phyloP scores from a whole-genome alignment of 148 eudicot species.

The Suaeda aralocaspica region DNA sequence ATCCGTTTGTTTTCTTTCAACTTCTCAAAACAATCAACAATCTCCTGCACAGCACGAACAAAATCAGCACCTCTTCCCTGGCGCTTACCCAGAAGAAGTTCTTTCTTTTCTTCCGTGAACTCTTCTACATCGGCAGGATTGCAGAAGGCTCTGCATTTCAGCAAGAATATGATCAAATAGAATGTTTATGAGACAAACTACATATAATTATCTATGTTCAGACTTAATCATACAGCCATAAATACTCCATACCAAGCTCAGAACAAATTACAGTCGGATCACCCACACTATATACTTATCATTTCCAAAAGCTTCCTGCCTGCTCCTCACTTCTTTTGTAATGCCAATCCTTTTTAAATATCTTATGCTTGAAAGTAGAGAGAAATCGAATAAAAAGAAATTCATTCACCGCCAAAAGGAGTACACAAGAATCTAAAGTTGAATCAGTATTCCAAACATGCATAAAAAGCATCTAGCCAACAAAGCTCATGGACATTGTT shows the following conservation, averaged over 20 bases:
- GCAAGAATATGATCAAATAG: constrained; percentile 23
- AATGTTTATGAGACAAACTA: no score
- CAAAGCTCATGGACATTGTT: no score
- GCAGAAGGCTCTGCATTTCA: constrained; percentile 77
- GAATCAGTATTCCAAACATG: no score
- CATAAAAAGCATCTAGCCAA: no score
- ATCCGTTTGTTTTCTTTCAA: constrained; percentile 47
- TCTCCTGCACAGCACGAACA: constrained; percentile 89
- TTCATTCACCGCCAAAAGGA: no score
- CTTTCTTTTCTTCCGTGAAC: constrained; percentile 84
- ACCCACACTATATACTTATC: not conserved
- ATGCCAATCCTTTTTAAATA: not conserved
- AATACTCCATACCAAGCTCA: not conserved
- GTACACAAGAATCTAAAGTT: no score
- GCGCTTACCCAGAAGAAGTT: constrained; percentile 63
- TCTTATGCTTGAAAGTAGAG: no score
- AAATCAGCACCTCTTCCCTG: constrained; percentile 90
- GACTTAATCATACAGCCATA: not conserved
- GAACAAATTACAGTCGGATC: not conserved
- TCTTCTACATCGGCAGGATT: constrained; percentile 94
- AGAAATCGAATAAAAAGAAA: no score
- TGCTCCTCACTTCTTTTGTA: not conserved
- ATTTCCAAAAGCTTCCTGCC: not conserved
- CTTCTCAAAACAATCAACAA: constrained; percentile 63
- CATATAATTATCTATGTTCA: constrained; percentile 1